A percentile compares a stretch with the other conserved stretches of the same genome.
Evolutionary conservation across 495 filamentous ascomycete genomes (phyloP).

Genomic region (Aspergillus biplanus): DNA sequence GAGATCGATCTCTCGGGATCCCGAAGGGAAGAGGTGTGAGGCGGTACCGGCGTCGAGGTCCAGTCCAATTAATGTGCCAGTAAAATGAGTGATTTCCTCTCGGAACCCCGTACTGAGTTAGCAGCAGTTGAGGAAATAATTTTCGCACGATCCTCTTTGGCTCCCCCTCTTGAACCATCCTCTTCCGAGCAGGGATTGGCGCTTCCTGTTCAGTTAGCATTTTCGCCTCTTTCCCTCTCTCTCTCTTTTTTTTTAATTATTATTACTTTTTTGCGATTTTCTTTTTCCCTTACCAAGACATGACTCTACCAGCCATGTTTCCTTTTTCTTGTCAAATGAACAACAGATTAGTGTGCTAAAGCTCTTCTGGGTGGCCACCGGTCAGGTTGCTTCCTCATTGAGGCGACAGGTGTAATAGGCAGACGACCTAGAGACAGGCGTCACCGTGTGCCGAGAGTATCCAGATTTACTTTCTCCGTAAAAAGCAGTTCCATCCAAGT

Average conservation of each 20-base stretch:
- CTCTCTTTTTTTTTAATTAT: constrained; percentile 5
- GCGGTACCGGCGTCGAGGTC: constrained; percentile 2
- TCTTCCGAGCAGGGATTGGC: constrained; percentile 16
- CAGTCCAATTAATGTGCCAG: constrained; percentile 4
- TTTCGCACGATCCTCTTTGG: constrained; percentile 15
- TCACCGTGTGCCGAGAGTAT: not conserved
- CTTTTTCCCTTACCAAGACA: not conserved
- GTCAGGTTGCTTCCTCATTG: not conserved
- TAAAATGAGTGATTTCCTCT: constrained; percentile 15
- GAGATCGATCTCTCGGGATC: not conserved
- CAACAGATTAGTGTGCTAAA: not conserved
- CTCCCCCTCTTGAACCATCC: constrained; percentile 7
- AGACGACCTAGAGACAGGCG: not conserved
- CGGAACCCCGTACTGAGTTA: not conserved
- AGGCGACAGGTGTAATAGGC: not conserved
- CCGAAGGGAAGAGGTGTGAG: not conserved
- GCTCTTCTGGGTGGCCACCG: not conserved
- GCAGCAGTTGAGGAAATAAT: constrained; percentile 8
- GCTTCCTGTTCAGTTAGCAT: not conserved
- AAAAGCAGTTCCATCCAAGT: not conserved
- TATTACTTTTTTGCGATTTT: constrained; percentile 7
- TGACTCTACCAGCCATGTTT: not conserved
- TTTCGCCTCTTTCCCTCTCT: constrained; percentile 1
- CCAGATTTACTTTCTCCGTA: not conserved
- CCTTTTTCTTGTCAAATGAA: constrained; percentile 9